phyloP scores from a whole-genome alignment of 2,329 filamentous ascomycete genomes.

The Leptoxyphium fumago region DNA sequence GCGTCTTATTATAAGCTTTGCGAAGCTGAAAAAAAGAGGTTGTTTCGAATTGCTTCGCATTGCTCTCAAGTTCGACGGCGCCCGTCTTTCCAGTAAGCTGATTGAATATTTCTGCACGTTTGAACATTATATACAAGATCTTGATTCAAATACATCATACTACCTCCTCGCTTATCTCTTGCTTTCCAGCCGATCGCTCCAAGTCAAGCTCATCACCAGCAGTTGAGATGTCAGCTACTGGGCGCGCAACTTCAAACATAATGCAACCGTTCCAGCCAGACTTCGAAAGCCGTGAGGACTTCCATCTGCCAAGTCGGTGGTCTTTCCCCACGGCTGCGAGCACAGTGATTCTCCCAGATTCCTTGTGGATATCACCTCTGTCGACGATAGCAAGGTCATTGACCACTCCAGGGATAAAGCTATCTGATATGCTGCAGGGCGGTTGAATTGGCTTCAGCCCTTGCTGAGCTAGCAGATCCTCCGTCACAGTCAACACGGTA shows the following conservation, averaged over 20 bases:
- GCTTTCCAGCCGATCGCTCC: too few relatives aligned
- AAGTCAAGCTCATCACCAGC: too few relatives aligned
- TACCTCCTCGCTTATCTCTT: too few relatives aligned
- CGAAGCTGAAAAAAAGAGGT: too few relatives aligned
- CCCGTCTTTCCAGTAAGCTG: too few relatives aligned
- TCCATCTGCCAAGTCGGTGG: slow-evolving; percentile 74
- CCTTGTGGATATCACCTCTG: slow-evolving; percentile 45
- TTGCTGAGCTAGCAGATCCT: background rate
- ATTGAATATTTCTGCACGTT: too few relatives aligned
- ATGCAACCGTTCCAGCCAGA: background rate
- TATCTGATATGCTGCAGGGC: slow-evolving; percentile 1
- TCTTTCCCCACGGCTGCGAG: slow-evolving; percentile 79
- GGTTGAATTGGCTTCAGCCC: background rate
- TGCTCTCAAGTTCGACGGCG: too few relatives aligned
- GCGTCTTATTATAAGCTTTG: too few relatives aligned
- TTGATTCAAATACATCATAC: too few relatives aligned
- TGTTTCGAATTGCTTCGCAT: too few relatives aligned
- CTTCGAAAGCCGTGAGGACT: slow-evolving; percentile 16
- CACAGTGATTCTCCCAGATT: slow-evolving; percentile 43
- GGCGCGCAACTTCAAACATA: background rate
- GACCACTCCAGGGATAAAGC: slow-evolving; percentile 54
- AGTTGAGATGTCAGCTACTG: too few relatives aligned
- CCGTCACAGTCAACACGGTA: background rate
- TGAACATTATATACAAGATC: too few relatives aligned
- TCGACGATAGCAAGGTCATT: slow-evolving; percentile 85